These are phyloP conservation scores for Coniella vitis DNA, from an alignment of 2,329 filamentous ascomycete species.

Conservation along the genomic window DNA sequence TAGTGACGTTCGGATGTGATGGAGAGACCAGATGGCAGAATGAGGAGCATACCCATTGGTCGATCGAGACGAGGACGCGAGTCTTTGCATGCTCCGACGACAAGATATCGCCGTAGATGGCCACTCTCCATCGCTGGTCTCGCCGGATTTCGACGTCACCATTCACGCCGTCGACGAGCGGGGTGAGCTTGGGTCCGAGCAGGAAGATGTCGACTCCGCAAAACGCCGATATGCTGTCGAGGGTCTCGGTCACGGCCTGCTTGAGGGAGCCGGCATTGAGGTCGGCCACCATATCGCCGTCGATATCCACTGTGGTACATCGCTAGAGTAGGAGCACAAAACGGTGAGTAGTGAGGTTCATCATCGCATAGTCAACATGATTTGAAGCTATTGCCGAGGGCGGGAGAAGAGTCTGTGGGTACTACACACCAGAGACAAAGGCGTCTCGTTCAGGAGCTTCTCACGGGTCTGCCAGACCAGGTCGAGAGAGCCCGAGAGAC, in stretches of 20 bases:
- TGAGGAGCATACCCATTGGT: conserved; percentile 65
- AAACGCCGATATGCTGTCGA: conserved; percentile 79
- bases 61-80: conserved; percentile 91
- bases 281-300: conserved; percentile 84
- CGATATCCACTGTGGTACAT: conserved; percentile 88
- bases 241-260: conserved; percentile 69
- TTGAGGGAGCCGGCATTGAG: conserved; percentile 59
- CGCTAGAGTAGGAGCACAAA: conserved; percentile 47
- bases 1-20: background rate
- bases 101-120: conserved; percentile 92
- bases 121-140: conserved; percentile 84
- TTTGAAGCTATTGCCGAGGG: conserved; percentile 13
- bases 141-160: conserved; percentile 77
- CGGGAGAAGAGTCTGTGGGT: background rate
- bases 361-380: conserved; percentile 25
- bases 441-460: conserved; percentile 84
- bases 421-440: conserved; percentile 76
- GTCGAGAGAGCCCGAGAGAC: conserved; percentile 80
- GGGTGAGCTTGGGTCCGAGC: conserved; percentile 79
- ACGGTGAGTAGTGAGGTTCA: conserved; percentile 11
- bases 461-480: conserved; percentile 84
- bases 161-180: conserved; percentile 66
- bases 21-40: background rate
- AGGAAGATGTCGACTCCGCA: conserved; percentile 97
- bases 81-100: conserved; percentile 97